Evolutionary conservation across 2,329 filamentous ascomycete genomes (phyloP).

Genomic region (Calonectria fujianensis): DNA sequence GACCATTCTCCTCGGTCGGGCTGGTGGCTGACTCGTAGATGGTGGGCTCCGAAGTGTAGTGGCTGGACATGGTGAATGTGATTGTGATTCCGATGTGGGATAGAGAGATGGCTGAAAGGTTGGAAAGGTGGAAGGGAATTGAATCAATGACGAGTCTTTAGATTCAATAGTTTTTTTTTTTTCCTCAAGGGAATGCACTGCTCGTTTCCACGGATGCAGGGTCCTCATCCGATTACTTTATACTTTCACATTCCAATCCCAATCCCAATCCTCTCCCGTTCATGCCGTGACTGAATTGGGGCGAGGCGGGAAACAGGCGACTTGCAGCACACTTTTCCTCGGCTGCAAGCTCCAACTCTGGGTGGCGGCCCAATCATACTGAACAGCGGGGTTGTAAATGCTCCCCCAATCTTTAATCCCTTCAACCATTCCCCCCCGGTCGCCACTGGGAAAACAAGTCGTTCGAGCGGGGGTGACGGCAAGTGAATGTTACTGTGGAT

Average conservation of each 20-base stretch:
- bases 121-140: neutral
- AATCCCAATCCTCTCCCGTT: no score
- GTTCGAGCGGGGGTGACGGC: neutral
- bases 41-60: slow-evolving; percentile 6
- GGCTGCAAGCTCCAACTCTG: neutral
- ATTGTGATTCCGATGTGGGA: neutral
- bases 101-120: neutral
- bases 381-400: neutral
- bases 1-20: neutral
- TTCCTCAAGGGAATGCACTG: neutral
- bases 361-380: slow-evolving; percentile 12
- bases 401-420: neutral
- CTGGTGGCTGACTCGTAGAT: slow-evolving; percentile 18
- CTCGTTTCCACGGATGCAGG: slow-evolving; percentile 12
- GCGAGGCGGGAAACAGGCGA: neutral
- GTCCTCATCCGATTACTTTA: neutral
- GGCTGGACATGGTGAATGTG: neutral
- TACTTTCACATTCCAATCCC: slow-evolving; percentile 2
- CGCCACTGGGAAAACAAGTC: slow-evolving; percentile 12
- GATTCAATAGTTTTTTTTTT: neutral
- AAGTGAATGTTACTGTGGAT: neutral
- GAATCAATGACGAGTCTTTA: neutral
- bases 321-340: neutral
- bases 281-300: neutral
- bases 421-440: neutral